Evolutionary conservation across 495 filamentous ascomycete genomes (phyloP).

Genomic region (Lophiostoma macrostomum): DNA sequence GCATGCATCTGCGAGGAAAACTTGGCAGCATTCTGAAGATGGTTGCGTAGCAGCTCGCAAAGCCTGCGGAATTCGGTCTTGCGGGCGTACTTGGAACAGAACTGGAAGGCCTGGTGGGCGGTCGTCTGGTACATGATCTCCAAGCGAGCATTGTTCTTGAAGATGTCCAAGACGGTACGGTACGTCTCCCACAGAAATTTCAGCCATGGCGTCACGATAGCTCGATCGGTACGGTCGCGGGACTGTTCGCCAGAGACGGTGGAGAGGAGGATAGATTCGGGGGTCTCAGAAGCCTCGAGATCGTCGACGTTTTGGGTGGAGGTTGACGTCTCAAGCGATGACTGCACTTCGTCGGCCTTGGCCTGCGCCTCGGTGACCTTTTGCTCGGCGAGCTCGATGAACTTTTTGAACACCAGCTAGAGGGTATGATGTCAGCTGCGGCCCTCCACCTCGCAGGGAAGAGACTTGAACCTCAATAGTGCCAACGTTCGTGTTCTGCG

Average conservation of each 20-base stretch:
- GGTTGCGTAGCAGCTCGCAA: conserved; percentile 95
- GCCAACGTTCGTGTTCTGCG: conserved; percentile 96
- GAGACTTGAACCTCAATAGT: conserved; percentile 77
- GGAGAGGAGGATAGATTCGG: conserved; percentile 94
- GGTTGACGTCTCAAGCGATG: conserved; percentile 67
- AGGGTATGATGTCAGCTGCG: conserved; percentile 28
- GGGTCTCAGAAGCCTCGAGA: conserved; percentile 94
- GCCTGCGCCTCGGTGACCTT: conserved; percentile 96
- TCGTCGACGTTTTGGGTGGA: conserved; percentile 83
- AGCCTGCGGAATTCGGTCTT: conserved; percentile 99
- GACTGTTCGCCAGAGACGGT: conserved; percentile 98
- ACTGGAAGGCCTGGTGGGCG: conserved; percentile 95
- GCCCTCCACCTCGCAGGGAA: not conserved
- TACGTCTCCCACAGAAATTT: conserved; percentile 99
- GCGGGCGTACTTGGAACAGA: conserved; percentile 95
- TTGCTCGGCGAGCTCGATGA: conserved; percentile 92
- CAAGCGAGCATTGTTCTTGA: conserved; percentile 96
- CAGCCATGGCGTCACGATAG: conserved; percentile 97
- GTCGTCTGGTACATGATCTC: conserved; percentile 98
- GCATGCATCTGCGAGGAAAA: conserved; percentile 99
- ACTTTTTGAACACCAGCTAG: conserved; percentile 86
- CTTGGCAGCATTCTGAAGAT: conserved; percentile 98
- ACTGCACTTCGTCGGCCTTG: conserved; percentile 93
- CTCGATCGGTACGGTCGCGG: conserved; percentile 91
- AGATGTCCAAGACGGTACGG: conserved; percentile 93